Base-by-base conservation (phyloP, 345 rosid genomes). In the Viola odorata region DNA sequence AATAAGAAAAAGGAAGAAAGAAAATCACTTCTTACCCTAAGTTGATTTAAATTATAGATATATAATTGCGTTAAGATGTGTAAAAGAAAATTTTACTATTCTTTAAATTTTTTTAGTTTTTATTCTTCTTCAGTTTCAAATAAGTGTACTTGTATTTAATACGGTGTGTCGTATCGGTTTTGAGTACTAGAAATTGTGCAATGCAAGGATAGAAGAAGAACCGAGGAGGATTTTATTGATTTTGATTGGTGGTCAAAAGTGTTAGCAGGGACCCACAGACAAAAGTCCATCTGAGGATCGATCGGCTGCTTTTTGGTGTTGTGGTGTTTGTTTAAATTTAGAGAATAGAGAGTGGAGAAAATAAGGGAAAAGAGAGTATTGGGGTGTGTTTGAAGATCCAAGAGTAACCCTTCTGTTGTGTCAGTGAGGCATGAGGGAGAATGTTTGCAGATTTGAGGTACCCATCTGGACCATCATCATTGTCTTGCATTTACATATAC, bases 231-330 rank as follows among this genome's bases (percentile, higher is more conserved):
- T 14, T 56, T 10, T 7, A n/a, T 4, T 47, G 10, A 55, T 57
- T 73, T 73, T 69, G 78, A 71, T 64, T 63, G 69, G 12, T 65
- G 64, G 86, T 82, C 82, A 79, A 82, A 59, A 48, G 47, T 23
- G 32, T 23, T 23, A 5, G 7, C 4, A 12, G 73, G 73, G 65
- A 50, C 81, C 75, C 55, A 64, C 69, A 39, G 73, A 77, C 70
- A 23, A 73, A 69, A 38, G 52, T 55, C 68, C 58, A 44, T 65
- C 57, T 50, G 56, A 52, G 32, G 72, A 65, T 76, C 55, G 72
- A 65, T 76, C 55, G 63, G 71, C 58, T 53, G 59, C 60, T 68
- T 68, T 65, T 53, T 15, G 14, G 6, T 7, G 49, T 23, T 23
- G 32, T 23, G 32, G 32, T 23, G 32, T 23, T 23, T 23, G 32